phyloP scores from a whole-genome alignment of 2,329 filamentous ascomycete species.

The Fonsecaea erecta region DNA sequence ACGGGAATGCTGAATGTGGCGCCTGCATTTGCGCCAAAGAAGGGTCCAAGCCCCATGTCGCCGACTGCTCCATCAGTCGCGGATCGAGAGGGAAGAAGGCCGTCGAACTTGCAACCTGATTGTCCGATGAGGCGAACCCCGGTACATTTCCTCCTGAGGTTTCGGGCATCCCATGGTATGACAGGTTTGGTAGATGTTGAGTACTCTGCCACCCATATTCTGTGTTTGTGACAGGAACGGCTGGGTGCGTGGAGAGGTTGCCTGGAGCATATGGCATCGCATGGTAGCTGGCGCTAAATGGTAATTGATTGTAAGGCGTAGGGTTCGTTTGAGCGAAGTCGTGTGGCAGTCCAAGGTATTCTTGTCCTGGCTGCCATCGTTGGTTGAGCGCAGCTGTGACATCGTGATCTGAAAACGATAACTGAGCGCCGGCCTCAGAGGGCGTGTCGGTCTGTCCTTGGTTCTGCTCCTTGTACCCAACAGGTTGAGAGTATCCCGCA shows the following conservation, averaged over 20 bases:
- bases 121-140: neutral
- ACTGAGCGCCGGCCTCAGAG: constrained; percentile 7
- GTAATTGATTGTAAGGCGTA: constrained; percentile 17
- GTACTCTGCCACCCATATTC: constrained; percentile 11
- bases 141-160: neutral
- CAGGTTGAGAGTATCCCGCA: constrained; percentile 40
- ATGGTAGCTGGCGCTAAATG: constrained; percentile 27
- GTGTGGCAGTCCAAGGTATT: constrained; percentile 10
- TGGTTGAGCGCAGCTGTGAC: constrained; percentile 7
- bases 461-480: constrained; percentile 32
- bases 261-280: constrained; percentile 7
- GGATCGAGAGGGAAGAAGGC: constrained; percentile 11
- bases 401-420: constrained; percentile 18
- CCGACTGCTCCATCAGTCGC: constrained; percentile 3
- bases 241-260: neutral
- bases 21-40: neutral
- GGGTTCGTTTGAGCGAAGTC: constrained; percentile 9
- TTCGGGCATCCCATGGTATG: constrained; percentile 2
- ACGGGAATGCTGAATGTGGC: constrained; percentile 1
- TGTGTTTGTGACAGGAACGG: neutral
- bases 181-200: constrained; percentile 1
- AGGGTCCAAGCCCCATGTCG: neutral
- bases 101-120: neutral
- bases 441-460: constrained; percentile 6
- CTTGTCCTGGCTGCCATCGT: constrained; percentile 17